Conservation (phyloP, 768 basidiomycete species). For the Piloderma croceum region DNA sequence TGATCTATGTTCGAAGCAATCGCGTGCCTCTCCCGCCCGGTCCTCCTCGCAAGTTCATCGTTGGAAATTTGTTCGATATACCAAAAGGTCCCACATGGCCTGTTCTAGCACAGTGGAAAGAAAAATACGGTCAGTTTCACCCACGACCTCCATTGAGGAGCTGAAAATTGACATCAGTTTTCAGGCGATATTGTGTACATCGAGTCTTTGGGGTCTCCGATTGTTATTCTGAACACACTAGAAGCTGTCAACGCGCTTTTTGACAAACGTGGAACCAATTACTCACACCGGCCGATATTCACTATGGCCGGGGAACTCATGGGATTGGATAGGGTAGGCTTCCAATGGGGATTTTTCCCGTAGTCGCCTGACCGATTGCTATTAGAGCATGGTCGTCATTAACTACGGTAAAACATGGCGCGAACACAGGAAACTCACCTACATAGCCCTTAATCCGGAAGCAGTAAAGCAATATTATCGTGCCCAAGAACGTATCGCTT, state of each 20-base stretch:
- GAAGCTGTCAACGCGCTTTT: constrained; percentile 23
- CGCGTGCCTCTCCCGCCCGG: constrained; percentile 4
- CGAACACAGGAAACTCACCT: constrained; percentile 24
- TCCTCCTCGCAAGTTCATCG: constrained; percentile 1
- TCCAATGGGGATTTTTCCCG: too few species aligned
- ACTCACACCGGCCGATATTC: constrained; percentile 26
- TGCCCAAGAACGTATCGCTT: constrained; percentile 24
- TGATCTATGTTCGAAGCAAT: too few species aligned
- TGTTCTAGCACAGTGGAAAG: background rate
- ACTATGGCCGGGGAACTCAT: constrained; percentile 27
- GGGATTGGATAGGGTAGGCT: too few species aligned
- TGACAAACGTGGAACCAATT: constrained; percentile 21
- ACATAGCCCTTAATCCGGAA: constrained; percentile 22
- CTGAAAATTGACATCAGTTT: too few species aligned
- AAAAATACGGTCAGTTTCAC: constrained; percentile 1
- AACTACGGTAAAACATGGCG: constrained; percentile 20
- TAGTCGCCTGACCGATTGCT: background rate
- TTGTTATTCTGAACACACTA: constrained; percentile 26
- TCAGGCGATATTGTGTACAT: constrained; percentile 28
- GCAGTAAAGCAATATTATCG: constrained; percentile 28
- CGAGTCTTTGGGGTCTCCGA: constrained; percentile 20
- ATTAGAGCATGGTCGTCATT: background rate
- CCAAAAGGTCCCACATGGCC: background rate
- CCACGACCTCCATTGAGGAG: too few species aligned
- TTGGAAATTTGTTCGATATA: constrained; percentile 3